Evolutionary conservation across 805 yeast genomes (phyloP), one percentile per base, ranked within the genome.

Genomic region (Candida patagonica): DNA sequence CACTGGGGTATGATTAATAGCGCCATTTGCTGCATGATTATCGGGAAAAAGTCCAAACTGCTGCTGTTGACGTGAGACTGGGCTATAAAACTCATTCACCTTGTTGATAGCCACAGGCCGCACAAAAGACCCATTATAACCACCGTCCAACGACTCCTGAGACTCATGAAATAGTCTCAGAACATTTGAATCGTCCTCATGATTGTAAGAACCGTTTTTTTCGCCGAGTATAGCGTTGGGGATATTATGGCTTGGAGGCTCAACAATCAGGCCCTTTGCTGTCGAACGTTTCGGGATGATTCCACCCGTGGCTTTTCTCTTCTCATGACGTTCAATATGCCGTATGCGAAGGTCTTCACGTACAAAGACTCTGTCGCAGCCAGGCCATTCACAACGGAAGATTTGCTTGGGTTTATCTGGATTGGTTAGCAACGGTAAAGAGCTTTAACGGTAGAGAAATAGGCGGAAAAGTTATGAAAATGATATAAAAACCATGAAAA

Each of bases 341-440:
- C 65, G 47, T 8, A 40, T 42, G n/a, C 50, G 46, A 23, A 60
- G 44, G 35, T 60, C 65, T 27, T 59, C 62, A 2, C 65, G 49
- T 8, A 60, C 65, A 56, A 60, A 60, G 19, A 53, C 51, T 40
- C 52, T 54, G 12, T 45, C 38, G 37, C 65, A 60, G 9, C 53
- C 58, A 3, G 53, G 53, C 57, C 60, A 60, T 10, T 51, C 40
- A 36, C 65, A 60, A 17, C 41, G 40, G 36, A 45, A 59, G n/a
- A 60, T 60, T 32, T 56, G 50, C 42, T 62, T 58, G 12, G 66
- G 65, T 5, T 47, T 23, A 35, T 41, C 42, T 40, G 32, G 24
- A n/a, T n/a, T n/a, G n/a, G n/a, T n/a, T n/a, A n/a, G n/a, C n/a
- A n/a, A n/a, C n/a, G n/a, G n/a, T n/a, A n/a, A n/a, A n/a, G n/a